Base-by-base conservation (phyloP, 2,329 filamentous ascomycete species). In the Iodosphaeria phyllophila region DNA sequence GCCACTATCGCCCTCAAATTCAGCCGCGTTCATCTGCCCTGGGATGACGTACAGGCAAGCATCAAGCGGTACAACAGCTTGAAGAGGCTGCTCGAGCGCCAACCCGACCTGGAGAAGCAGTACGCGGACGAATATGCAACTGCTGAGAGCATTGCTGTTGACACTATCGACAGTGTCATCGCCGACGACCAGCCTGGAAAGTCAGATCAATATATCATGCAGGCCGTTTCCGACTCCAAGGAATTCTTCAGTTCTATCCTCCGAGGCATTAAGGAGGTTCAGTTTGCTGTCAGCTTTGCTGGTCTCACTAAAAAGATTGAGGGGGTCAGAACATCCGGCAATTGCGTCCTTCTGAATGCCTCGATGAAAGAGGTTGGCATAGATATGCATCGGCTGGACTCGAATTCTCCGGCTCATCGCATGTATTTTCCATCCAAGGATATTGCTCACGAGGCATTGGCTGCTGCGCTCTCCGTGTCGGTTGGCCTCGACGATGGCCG, bases 351-450 rank as follows among this genome's bases (percentile, higher is more conserved):
- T 30, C 60, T 93, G 31, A 92, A 86, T 41, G 65, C 84, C 22
- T 83, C 86, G 5, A 92, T 92, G 66, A 95, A 98, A 47, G 91
- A 98, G 46, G 71, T 98, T 20, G 86, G 86, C 31, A 66, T 98
- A 43, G 89, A 98, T 43, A 57, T 98, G 20, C 75, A 95, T 44
- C 73, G 86, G 13, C 64, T 98, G 27, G 86, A 98, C 44, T 75
- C 80, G 20, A 86, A 80, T 39, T 92, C 84, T 10, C 83, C 89
- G 1, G 83, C 86, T 0, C 89, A 98, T 57, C 73, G 89, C 33
- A 98, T 95, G 89, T 95, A 98, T 50, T 98, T 98, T 43, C 79
- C 84, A 3, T 71, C 76, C 13, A 75, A 82, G 32, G 89, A 93
- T 43, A 73, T 93, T 40, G 89, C 89, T 8, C 89, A 98, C 46